Base-by-base conservation (phyloP, 441 rosid species). In the Populus hybrid region DNA sequence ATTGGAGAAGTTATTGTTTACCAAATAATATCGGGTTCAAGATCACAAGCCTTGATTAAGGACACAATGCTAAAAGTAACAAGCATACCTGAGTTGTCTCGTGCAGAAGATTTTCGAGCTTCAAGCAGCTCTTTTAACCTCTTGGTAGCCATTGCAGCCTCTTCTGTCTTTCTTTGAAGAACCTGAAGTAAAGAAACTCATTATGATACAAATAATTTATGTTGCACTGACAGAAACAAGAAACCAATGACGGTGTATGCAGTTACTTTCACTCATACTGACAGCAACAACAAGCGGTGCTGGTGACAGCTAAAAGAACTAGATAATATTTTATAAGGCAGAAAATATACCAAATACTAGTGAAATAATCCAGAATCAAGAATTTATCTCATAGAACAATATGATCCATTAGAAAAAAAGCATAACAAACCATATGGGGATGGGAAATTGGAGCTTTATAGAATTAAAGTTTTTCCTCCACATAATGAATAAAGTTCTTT, bases 91-190 rank as follows among this genome's bases (percentile, higher is more conserved):
- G 89, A 80, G 76, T 83, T 85, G 68, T 97, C 98, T 67, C 98
- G 97, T 59, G 86, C 75, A 82, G 97, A 87, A 76, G 91, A 88
- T 86, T 97, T 97, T 16, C 97, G 95, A 82, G 95, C 94, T 94
- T 97, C 98, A 61, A 97, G 89, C 88, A 97, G 81, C 87, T 94
- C 99, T 83, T 97, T 97, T 75, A 97, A 86, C 85, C 99, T 90
- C 83, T 92, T 97, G 83, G 98, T 97, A 61, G 98, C 98, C 94
- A 93, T 87, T 79, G 99, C 95, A 80, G 99, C 98, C 87, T 97
- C 99, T 84, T 94, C 99, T 64, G 99, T 97, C 88, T 97, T 97
- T 84, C 99, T 91, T 69, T 97, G 99, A 76, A 97, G 98, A 88
- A 97, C 98, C 99, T 97, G 87, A 75, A 80, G 75, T 67, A 21